Conservation (phyloP, 345 rosid genomes). For the Salix arbutifolia region DNA sequence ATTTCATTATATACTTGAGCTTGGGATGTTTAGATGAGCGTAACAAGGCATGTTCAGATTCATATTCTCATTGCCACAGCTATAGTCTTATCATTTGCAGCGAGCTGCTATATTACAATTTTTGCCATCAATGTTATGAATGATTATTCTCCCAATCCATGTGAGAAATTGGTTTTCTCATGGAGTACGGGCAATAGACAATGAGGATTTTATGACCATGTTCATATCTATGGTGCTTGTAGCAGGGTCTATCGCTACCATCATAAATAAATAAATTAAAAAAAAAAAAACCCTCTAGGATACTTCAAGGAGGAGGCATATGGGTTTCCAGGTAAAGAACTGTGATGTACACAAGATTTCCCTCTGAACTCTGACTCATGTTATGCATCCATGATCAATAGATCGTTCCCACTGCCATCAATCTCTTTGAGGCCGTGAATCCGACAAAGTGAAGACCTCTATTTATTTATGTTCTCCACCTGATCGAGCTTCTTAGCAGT, state of each 20-base stretch:
- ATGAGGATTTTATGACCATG: background rate
- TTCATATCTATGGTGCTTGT: conserved; percentile 12
- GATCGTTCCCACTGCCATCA: background rate
- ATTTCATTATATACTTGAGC: conserved; percentile 12
- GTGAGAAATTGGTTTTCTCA: background rate
- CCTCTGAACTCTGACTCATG: conserved; percentile 10
- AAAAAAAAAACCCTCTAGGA: conserved; percentile 1
- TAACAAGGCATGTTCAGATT: background rate
- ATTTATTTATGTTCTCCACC: conserved; percentile 8
- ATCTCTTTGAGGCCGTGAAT: conserved; percentile 12
- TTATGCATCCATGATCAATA: conserved; percentile 14
- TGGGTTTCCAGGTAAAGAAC: conserved; percentile 6
- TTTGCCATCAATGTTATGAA: background rate
- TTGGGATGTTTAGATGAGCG: conserved; percentile 15
- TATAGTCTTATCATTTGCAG: no score
- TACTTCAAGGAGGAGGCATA: conserved; percentile 21
- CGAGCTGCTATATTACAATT: background rate
- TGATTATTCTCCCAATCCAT: background rate
- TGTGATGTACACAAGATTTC: conserved; percentile 5
- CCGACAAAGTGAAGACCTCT: conserved; percentile 16
- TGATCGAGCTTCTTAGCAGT: conserved; percentile 17
- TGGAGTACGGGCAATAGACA: background rate
- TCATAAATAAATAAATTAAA: background rate
- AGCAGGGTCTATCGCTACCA: background rate
- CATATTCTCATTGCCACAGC: background rate